These are phyloP conservation scores for Alternaria viburni DNA, from an alignment of 2,329 filamentous ascomycete species.

Conservation along the genomic window DNA sequence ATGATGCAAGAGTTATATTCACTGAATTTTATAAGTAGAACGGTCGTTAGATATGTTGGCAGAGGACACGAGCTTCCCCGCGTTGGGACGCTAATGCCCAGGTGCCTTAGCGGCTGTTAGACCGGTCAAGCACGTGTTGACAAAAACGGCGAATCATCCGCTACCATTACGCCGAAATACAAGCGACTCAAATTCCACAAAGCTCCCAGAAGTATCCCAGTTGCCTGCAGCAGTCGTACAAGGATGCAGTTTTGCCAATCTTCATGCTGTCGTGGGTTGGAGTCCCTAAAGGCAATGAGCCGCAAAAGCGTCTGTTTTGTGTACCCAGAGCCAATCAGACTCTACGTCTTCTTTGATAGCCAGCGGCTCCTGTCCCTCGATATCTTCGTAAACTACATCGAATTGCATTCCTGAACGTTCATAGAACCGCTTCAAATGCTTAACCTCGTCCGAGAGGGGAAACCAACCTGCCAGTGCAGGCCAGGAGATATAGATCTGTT, in stretches of 20 bases:
- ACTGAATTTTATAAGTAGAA: background rate
- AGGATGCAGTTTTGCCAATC: background rate
- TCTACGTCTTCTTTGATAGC: background rate
- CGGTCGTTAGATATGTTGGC: background rate
- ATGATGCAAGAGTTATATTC: background rate
- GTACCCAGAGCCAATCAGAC: slow-evolving; percentile 5
- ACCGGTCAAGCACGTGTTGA: background rate
- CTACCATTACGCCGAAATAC: background rate
- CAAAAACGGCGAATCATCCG: background rate
- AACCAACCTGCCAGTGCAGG: background rate
- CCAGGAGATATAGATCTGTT: slow-evolving; percentile 4
- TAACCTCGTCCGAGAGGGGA: background rate
- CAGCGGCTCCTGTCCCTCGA: background rate
- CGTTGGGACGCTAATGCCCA: slow-evolving; percentile 3
- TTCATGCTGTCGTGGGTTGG: background rate
- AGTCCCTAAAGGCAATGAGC: background rate
- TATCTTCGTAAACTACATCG: background rate
- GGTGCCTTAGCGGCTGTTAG: background rate
- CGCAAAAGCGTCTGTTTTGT: slow-evolving; percentile 5
- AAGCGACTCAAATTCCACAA: background rate
- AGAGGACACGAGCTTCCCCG: background rate
- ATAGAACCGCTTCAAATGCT: background rate
- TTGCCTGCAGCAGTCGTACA: background rate
- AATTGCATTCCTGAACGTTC: background rate
- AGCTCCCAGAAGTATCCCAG: background rate